These are phyloP conservation scores for Mucor saturninus DNA, from an alignment of 371 early-diverging fungal genomes.

Conservation along the genomic window DNA sequence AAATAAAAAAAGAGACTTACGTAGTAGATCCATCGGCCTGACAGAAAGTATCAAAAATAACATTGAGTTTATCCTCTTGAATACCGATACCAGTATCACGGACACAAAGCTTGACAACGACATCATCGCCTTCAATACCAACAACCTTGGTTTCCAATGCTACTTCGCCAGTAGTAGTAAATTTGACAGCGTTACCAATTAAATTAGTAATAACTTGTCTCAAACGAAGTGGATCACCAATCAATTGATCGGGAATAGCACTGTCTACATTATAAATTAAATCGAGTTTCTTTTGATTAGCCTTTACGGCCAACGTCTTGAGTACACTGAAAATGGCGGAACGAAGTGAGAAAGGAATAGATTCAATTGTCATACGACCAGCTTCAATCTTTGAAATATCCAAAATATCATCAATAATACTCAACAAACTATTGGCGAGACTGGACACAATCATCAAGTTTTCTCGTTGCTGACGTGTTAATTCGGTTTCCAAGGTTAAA, in stretches of 20 bases:
- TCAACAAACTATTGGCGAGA: slow-evolving; percentile 69
- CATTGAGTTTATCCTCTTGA: slow-evolving; percentile 68
- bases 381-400: slow-evolving; percentile 88
- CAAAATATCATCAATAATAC: slow-evolving; percentile 81
- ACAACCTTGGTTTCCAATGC: slow-evolving; percentile 51
- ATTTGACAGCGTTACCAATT: slow-evolving; percentile 89
- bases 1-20: slow-evolving; percentile 32
- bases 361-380: slow-evolving; percentile 74
- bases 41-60: slow-evolving; percentile 82
- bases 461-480: slow-evolving; percentile 78
- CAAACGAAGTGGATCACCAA: slow-evolving; percentile 80
- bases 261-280: slow-evolving; percentile 67
- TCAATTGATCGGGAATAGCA: slow-evolving; percentile 67
- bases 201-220: slow-evolving; percentile 84
- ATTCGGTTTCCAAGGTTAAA: slow-evolving; percentile 64
- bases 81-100: slow-evolving; percentile 91
- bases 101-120: slow-evolving; percentile 70
- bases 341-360: slow-evolving; percentile 71
- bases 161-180: slow-evolving; percentile 75
- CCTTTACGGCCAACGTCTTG: slow-evolving; percentile 71
- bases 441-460: slow-evolving; percentile 74
- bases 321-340: slow-evolving; percentile 68
- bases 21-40: slow-evolving; percentile 85
- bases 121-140: slow-evolving; percentile 40
- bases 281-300: slow-evolving; percentile 69